These are phyloP conservation scores for Clarkia xantiana DNA, from an alignment of 345 rosid species.

Conservation along the genomic window DNA sequence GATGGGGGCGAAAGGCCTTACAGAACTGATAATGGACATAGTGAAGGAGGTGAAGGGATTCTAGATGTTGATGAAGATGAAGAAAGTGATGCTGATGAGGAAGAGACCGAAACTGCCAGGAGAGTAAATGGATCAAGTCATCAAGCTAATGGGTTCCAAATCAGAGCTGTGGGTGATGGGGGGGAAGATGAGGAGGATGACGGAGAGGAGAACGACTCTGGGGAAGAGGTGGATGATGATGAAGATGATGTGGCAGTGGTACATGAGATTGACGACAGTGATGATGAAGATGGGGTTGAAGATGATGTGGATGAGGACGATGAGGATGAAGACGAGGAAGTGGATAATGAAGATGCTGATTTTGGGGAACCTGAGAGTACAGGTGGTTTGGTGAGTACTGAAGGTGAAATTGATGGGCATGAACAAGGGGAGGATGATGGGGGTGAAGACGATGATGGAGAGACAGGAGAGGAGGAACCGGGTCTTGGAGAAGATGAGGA, in stretches of 20 bases:
- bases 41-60: constrained; percentile 34
- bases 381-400: constrained; percentile 28
- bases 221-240: constrained; percentile 32
- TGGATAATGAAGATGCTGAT: constrained; percentile 36
- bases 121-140: constrained; percentile 18
- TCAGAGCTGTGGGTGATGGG: constrained; percentile 14
- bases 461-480: constrained; percentile 45
- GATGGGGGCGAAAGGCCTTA: constrained; percentile 44
- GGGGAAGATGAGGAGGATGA: constrained; percentile 18
- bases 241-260: constrained; percentile 20
- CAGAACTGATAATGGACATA: constrained; percentile 38
- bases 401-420: constrained; percentile 71
- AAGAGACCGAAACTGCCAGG: constrained; percentile 31
- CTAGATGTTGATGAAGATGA: constrained; percentile 53
- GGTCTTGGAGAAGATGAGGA: constrained; percentile 23
- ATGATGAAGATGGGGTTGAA: constrained; percentile 32
- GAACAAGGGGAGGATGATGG: constrained; percentile 61
- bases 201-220: constrained; percentile 36
- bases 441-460: constrained; percentile 46
- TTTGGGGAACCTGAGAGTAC: constrained; percentile 26
- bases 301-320: constrained; percentile 14
- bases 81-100: constrained; percentile 64
- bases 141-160: constrained; percentile 31
- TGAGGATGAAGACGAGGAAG: constrained; percentile 38
- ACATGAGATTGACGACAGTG: constrained; percentile 30